Percentiles rank a stretch among this genome's conserved stretches.
Conservation (phyloP, 305 asterid species). For the Solanum hybrid region DNA sequence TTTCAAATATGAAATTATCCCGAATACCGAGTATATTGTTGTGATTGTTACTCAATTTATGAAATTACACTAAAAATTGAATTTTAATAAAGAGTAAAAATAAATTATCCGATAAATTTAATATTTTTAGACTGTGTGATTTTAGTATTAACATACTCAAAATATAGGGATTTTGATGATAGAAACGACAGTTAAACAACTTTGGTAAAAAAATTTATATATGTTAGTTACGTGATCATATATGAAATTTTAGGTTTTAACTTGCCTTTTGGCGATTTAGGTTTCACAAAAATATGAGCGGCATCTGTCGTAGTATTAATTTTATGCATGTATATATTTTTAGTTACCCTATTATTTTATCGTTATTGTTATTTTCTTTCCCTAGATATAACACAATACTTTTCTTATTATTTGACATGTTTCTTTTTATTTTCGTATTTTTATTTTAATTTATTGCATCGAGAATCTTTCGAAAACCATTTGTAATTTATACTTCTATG, state of each 20-base stretch:
- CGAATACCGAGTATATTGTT: background rate
- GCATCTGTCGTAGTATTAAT: background rate
- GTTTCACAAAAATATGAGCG: fast-evolving
- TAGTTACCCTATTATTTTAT: background rate
- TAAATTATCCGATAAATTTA: background rate
- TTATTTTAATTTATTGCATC: background rate
- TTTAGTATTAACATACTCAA: background rate
- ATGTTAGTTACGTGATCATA: background rate
- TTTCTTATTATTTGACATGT: background rate
- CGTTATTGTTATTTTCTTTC: background rate
- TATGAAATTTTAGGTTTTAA: background rate
- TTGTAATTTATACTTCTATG: background rate
- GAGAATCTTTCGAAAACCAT: background rate
- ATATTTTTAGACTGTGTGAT: background rate
- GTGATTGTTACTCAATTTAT: background rate
- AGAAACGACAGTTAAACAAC: background rate
- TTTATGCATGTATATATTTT: background rate
- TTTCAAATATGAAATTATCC: background rate
- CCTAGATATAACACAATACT: background rate
- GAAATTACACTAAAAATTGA: background rate
- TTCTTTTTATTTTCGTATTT: background rate
- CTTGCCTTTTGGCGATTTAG: background rate
- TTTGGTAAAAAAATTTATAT: no score
- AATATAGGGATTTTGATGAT: background rate
- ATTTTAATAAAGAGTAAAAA: background rate